Percentiles rank a stretch among this genome's conserved stretches.
These are phyloP conservation scores for Hortaea werneckii DNA, from an alignment of 2,329 filamentous ascomycete genomes.

Conservation along the genomic window DNA sequence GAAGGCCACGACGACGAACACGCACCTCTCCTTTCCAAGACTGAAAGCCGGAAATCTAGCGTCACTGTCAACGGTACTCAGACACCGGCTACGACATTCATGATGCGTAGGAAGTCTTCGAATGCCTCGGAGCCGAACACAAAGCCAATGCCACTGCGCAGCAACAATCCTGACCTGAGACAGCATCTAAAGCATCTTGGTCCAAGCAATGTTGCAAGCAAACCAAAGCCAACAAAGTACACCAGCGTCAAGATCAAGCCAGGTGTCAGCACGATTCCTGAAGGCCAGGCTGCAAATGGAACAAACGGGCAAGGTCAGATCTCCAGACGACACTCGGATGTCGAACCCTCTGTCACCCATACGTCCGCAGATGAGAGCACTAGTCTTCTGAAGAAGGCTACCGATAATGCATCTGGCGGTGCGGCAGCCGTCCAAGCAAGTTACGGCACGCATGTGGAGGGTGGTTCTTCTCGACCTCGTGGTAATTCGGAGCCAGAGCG, in stretches of 20 bases:
- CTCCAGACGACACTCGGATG: background rate
- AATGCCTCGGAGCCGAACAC: conserved; percentile 24
- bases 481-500: conserved; percentile 1
- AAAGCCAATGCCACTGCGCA: conserved; percentile 33
- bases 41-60: conserved; percentile 20
- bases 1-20: conserved; percentile 17
- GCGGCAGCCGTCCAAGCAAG: conserved; percentile 47
- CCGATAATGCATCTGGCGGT: conserved; percentile 53
- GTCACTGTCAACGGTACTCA: conserved; percentile 26
- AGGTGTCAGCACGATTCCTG: conserved; percentile 35
- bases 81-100: conserved; percentile 26
- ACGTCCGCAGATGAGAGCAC: background rate
- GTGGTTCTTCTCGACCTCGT: conserved; percentile 7
- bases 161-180: conserved; percentile 44
- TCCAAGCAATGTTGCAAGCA: conserved; percentile 52
- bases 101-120: conserved; percentile 37
- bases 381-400: conserved; percentile 40
- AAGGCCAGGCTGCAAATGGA: conserved; percentile 20
- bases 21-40: conserved; percentile 16
- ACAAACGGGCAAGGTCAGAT: background rate
- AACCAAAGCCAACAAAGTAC: conserved; percentile 51
- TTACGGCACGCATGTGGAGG: conserved; percentile 32
- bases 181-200: conserved; percentile 55
- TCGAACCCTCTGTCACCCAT: background rate
- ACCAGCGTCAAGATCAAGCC: conserved; percentile 57